Evolutionary conservation across 306 rosid species (phyloP).

Genomic region (Alnus glutinosa): DNA sequence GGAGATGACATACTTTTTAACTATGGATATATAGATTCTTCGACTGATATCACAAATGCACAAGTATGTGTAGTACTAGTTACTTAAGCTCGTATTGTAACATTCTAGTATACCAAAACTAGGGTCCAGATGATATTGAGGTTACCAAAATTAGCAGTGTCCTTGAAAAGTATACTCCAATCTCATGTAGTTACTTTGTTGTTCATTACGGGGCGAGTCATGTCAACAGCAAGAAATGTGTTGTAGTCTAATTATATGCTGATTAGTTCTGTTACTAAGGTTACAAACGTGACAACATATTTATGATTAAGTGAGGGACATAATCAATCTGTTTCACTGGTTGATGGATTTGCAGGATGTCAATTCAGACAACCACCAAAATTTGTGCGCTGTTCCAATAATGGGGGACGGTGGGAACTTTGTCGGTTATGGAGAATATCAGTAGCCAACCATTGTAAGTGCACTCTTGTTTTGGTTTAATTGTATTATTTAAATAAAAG

Average conservation of each 20-base stretch:
- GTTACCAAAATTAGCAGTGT: background rate
- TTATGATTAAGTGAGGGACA: background rate
- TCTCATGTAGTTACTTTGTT: background rate
- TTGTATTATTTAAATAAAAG: background rate
- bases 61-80: slow-evolving; percentile 16
- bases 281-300: background rate
- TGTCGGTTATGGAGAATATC: background rate
- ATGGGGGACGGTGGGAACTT: slow-evolving; percentile 39
- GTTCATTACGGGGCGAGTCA: background rate
- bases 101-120: background rate
- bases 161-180: background rate
- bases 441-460: slow-evolving; percentile 3
- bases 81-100: background rate
- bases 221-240: background rate
- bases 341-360: slow-evolving; percentile 47
- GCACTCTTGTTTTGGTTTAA: slow-evolving; percentile 19
- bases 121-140: background rate
- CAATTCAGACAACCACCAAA: slow-evolving; percentile 31
- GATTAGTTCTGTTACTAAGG: background rate
- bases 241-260: background rate
- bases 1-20: slow-evolving; percentile 41
- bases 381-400: slow-evolving; percentile 37
- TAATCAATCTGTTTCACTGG: slow-evolving; percentile 21
- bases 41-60: slow-evolving; percentile 37
- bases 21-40: slow-evolving; percentile 33